Evolutionary conservation across 2,329 filamentous ascomycete genomes (phyloP), one percentile per base, ranked within the genome.

Genomic region (Trichoderma endophyticum): DNA sequence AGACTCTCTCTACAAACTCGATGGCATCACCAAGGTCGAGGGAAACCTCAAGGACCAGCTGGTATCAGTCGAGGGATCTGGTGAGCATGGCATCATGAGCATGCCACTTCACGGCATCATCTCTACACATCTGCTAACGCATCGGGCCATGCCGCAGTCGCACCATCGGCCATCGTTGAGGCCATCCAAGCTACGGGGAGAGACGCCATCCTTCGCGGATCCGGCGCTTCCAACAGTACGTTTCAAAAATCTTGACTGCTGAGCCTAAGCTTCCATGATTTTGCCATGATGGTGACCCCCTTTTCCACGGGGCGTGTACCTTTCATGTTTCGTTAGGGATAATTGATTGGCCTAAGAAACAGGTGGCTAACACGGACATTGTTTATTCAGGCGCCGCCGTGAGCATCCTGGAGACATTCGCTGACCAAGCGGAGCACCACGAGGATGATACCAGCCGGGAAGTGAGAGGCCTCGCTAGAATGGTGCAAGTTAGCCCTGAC

Each of bases 181-280:
- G 92, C 95, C 8, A 97, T 98, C 75, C 93, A 98, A 84, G 86
- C 88, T 59, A 98, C 95, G 11, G 96, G 96, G 67, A 90, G 94
- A 78, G 95, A 98, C 88, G 95, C 95, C 60, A 98, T 99, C 78
- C 84, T 99, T 72, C 91, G 96, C 76, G 96, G 96, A 70, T 95
- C 92, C 73, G 96, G 96, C 74, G 88, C 87, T 77, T 91, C 93
- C 79, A 91, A 98, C 83, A 93, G 93, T 95, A 86, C 34, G 61
- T 71, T 48, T 28, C 57, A 71, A 18, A 43, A 34, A 15, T 32
- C 39, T 32, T 34, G 14, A 12, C 12, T 59, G 30, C 57, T 36
- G 8, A 32, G 18, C 36, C 57, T 36, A 32, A 30, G 12, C 36
- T 28, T 43, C 32, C 48, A 64, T 39, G 57, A 39, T 9, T 12